These are phyloP conservation scores for Butyriboletus loyo DNA, from an alignment of 768 basidiomycete species.

Conservation along the genomic window DNA sequence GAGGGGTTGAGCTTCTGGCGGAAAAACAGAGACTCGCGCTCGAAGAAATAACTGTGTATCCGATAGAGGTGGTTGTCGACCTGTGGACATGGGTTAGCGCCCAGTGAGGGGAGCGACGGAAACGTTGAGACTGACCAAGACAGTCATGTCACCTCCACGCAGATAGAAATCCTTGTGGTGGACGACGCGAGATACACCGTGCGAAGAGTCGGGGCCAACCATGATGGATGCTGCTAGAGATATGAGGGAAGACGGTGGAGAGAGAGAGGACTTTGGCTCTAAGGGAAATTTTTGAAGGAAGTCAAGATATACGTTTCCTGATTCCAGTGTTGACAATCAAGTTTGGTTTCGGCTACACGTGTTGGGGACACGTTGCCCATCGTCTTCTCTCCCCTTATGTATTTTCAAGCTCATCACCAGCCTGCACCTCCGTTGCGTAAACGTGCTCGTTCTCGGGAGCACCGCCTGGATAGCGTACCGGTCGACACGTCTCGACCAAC, in stretches of 20 bases:
- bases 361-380: conserved; percentile 31
- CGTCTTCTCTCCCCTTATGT: conserved; percentile 21
- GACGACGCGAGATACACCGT: conserved; percentile 31
- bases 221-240: conserved; percentile 23
- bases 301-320: conserved; percentile 34
- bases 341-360: conserved; percentile 33
- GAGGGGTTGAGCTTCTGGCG: conserved; percentile 33
- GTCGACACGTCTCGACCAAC: conserved; percentile 6
- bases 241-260: conserved; percentile 30
- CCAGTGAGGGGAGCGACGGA: not conserved
- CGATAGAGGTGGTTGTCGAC: conserved; percentile 55
- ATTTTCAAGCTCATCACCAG: conserved; percentile 7
- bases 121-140: conserved; percentile 43
- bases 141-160: conserved; percentile 53
- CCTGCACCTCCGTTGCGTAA: conserved; percentile 29
- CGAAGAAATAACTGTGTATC: conserved; percentile 61
- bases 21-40: conserved; percentile 56
- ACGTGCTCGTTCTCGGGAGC: conserved; percentile 13
- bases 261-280: conserved; percentile 24
- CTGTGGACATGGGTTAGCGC: conserved; percentile 35
- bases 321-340: conserved; percentile 27
- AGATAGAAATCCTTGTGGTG: conserved; percentile 51
- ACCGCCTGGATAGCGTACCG: conserved; percentile 1
- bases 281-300: conserved; percentile 37
- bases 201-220: conserved; percentile 21